Evolutionary conservation across 2,329 filamentous ascomycete genomes (phyloP).

Genomic region (Sporothrix euskadiensis): DNA sequence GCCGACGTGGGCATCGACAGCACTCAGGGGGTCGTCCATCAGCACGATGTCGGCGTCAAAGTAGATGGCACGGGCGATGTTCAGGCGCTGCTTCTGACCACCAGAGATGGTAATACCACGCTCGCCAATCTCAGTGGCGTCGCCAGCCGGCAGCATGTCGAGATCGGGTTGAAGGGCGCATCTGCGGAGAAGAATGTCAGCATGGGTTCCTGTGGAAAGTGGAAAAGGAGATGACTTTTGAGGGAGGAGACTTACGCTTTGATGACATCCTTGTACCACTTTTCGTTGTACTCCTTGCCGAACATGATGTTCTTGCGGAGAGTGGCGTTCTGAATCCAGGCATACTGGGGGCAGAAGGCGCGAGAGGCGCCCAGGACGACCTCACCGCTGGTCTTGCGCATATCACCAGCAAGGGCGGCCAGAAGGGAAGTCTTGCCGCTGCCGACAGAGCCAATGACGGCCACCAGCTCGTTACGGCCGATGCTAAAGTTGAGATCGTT

Average conservation of each 20-base stretch:
- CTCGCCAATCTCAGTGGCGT: conserved; percentile 91
- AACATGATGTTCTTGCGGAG: conserved; percentile 89
- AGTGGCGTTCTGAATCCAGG: conserved; percentile 94
- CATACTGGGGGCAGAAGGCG: conserved; percentile 93
- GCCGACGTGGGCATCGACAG: conserved; percentile 69
- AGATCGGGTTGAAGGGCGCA: conserved; percentile 84
- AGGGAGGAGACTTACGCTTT: conserved; percentile 58
- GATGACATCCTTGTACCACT: conserved; percentile 83
- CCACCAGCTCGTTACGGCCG: conserved; percentile 74
- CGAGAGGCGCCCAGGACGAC: conserved; percentile 75
- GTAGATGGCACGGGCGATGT: conserved; percentile 82
- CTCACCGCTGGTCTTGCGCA: conserved; percentile 77
- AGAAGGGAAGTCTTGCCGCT: conserved; percentile 89
- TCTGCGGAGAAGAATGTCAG: conserved; percentile 38
- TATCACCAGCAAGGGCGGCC: conserved; percentile 86
- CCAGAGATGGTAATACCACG: conserved; percentile 93
- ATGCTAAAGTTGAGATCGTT: conserved; percentile 67
- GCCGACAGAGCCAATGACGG: conserved; percentile 85
- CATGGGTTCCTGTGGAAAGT: background rate
- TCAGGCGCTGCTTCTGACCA: conserved; percentile 91
- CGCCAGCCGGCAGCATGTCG: conserved; percentile 88
- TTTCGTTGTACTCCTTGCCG: conserved; percentile 71
- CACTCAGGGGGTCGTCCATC: conserved; percentile 69
- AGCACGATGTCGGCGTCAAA: conserved; percentile 67
- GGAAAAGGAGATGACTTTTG: too few species aligned